Conservation (phyloP, 2,329 filamentous ascomycete species). For the Colletotrichum sp. region DNA sequence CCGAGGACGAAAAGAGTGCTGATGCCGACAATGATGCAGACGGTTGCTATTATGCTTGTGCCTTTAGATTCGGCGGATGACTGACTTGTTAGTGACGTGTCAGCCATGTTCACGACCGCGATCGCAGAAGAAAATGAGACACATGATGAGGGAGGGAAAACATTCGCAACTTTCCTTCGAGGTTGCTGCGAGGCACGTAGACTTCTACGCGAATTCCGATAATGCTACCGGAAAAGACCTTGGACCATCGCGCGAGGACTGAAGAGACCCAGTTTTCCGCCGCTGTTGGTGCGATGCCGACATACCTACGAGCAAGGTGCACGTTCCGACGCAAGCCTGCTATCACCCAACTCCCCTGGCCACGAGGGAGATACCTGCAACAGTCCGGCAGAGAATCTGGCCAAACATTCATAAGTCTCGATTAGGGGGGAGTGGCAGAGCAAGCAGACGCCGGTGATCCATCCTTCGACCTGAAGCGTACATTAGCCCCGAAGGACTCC, state of each 20-base stretch:
- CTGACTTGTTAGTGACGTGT: background rate
- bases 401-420: background rate
- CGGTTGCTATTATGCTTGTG: background rate
- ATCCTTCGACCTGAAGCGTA: background rate
- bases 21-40: background rate
- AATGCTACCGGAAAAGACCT: background rate
- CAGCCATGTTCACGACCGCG: background rate
- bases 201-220: background rate
- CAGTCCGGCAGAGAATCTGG: background rate
- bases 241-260: background rate
- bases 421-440: background rate
- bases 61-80: background rate
- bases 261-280: background rate
- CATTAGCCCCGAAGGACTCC: background rate
- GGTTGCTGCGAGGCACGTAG: fast-evolving
- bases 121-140: background rate
- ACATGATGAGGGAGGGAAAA: background rate
- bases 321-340: background rate
- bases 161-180: fast-evolving
- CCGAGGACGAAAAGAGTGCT: background rate
- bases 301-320: background rate
- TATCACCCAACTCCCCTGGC: background rate
- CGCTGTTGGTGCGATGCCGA: background rate
- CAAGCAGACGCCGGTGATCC: background rate
- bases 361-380: fast-evolving